Percentiles rank a stretch among this genome's conserved stretches.
Evolutionary conservation across 2,329 filamentous ascomycete species (phyloP).

Genomic region (Kalmusia sp.): DNA sequence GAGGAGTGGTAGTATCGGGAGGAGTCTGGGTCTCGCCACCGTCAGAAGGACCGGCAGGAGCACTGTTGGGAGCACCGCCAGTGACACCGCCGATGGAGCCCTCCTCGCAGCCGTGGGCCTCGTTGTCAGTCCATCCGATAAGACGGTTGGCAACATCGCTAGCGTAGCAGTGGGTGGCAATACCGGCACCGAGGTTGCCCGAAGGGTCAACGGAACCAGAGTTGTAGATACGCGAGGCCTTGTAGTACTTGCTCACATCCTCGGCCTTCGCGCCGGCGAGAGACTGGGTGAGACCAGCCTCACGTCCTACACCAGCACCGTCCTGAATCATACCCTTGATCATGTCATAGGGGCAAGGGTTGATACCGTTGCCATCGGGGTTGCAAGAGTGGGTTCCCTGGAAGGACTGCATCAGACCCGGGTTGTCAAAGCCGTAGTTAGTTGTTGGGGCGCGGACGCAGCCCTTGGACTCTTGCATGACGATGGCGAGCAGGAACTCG

Average conservation of each 20-base stretch:
- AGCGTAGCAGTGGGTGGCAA: constrained; percentile 58
- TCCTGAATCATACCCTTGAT: constrained; percentile 54
- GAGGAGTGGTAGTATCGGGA: constrained; percentile 7
- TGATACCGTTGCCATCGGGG: constrained; percentile 44
- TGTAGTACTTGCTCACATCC: constrained; percentile 53
- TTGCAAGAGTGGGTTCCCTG: constrained; percentile 37
- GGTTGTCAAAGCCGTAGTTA: constrained; percentile 50
- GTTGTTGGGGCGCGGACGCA: constrained; percentile 56
- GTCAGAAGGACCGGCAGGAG: constrained; percentile 10
- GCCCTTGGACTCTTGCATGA: constrained; percentile 56
- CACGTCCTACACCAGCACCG: constrained; percentile 52
- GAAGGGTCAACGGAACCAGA: constrained; percentile 50
- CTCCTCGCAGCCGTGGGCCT: constrained; percentile 24
- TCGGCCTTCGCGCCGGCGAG: constrained; percentile 44
- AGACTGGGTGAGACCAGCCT: constrained; percentile 49
- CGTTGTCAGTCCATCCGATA: constrained; percentile 46
- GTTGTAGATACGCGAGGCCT: constrained; percentile 59
- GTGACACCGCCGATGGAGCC: constrained; percentile 18
- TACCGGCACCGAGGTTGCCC: constrained; percentile 50
- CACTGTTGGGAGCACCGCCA: constrained; percentile 12
- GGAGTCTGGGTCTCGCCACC: neutral
- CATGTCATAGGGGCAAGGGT: constrained; percentile 48
- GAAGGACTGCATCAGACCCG: constrained; percentile 57
- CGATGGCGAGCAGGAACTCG: constrained; percentile 53
- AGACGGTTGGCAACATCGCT: constrained; percentile 60